phyloP scores from a whole-genome alignment of 1,284 basidiomycete genomes.

The Afroboletus lepidellus region DNA sequence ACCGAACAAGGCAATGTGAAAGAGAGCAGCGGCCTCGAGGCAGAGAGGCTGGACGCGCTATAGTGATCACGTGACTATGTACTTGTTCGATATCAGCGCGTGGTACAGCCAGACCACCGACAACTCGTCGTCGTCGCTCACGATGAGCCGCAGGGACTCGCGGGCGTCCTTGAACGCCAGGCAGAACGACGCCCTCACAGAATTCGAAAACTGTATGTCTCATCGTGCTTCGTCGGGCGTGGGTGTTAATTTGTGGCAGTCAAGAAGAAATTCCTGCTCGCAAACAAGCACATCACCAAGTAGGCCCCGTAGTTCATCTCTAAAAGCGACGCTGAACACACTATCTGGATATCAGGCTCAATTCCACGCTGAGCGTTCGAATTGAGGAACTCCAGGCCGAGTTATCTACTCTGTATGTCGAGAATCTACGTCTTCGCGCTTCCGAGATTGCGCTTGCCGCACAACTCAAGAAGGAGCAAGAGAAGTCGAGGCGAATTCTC shows the following conservation, averaged over 20 bases:
- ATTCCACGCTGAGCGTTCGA: constrained; percentile 76
- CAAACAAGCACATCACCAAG: constrained; percentile 89
- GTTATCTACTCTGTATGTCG: constrained; percentile 73
- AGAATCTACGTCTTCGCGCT: constrained; percentile 76
- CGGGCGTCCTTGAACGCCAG: constrained; percentile 63
- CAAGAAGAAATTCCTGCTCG: constrained; percentile 86
- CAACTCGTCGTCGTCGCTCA: constrained; percentile 38
- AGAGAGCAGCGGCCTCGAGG: constrained; percentile 31
- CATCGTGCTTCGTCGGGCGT: constrained; percentile 2
- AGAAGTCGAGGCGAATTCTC: constrained; percentile 68
- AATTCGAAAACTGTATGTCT: constrained; percentile 77
- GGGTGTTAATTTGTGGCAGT: constrained; percentile 45
- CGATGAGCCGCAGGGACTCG: constrained; percentile 80
- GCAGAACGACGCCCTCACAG: constrained; percentile 75
- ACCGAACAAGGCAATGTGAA: constrained; percentile 30
- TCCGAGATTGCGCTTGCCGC: constrained; percentile 73
- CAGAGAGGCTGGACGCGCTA: constrained; percentile 23
- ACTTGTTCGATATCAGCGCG: constrained; percentile 37
- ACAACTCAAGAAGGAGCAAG: constrained; percentile 74
- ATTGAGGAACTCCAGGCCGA: constrained; percentile 81
- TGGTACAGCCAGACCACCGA: constrained; percentile 21
- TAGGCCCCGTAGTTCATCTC: constrained; percentile 33
- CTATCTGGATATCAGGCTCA: constrained; percentile 52
- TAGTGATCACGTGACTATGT: constrained; percentile 27
- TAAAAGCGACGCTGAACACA: constrained; percentile 9